These are phyloP conservation scores for Phyllosticta citribraziliensis DNA, from an alignment of 2,329 filamentous ascomycete genomes.

Conservation along the genomic window DNA sequence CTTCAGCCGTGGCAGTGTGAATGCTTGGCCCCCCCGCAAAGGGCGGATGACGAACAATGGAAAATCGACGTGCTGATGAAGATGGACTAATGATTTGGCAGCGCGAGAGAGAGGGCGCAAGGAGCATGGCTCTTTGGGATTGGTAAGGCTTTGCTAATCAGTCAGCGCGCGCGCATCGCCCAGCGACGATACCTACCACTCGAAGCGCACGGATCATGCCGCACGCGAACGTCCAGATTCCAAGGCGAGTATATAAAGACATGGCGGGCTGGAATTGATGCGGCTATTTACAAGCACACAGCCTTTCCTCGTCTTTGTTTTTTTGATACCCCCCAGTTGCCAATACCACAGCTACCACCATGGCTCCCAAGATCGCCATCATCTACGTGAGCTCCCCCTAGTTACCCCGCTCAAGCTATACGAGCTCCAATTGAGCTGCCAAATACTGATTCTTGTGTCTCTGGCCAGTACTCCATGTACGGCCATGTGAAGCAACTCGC, in stretches of 20 bases:
- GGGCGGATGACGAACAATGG: neutral
- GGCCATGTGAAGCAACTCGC: slow-evolving; percentile 80
- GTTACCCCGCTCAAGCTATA: neutral
- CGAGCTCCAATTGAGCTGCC: neutral
- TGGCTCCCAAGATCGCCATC: slow-evolving; percentile 89
- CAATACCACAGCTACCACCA: slow-evolving; percentile 27
- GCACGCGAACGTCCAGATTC: neutral
- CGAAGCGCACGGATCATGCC: slow-evolving; percentile 1
- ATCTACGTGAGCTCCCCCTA: slow-evolving; percentile 58
- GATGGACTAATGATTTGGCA: neutral
- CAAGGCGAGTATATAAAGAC: neutral
- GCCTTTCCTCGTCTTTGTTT: neutral
- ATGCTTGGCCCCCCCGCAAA: neutral
- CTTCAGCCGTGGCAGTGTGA: neutral
- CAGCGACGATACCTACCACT: neutral
- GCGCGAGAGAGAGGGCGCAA: neutral
- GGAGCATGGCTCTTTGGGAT: neutral
- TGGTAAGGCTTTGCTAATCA: slow-evolving; percentile 12
- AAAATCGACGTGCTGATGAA: neutral
- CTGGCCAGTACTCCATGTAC: slow-evolving; percentile 75
- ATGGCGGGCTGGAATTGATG: neutral
- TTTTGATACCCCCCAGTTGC: neutral
- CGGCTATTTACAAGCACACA: neutral
- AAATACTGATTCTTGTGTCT: neutral
- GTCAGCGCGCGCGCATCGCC: neutral